Evolutionary conservation across 345 rosid genomes (phyloP).

Genomic region (Citrus sp.): DNA sequence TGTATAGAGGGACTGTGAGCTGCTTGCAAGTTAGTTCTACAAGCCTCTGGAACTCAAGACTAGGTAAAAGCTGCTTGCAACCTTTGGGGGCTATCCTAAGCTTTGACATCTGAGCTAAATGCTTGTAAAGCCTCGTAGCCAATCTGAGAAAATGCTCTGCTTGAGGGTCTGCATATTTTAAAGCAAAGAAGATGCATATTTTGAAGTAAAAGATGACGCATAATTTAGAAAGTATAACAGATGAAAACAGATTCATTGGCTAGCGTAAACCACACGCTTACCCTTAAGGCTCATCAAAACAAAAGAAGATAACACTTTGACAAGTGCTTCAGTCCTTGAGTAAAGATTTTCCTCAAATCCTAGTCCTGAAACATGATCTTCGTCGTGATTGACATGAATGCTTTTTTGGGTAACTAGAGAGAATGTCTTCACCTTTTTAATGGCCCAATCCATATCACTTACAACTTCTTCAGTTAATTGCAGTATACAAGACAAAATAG

Average conservation of each 20-base stretch:
- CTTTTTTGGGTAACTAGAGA: conserved; percentile 36
- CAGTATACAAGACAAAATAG: conserved; percentile 51
- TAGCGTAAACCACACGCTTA: conserved; percentile 25
- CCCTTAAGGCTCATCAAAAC: conserved; percentile 69
- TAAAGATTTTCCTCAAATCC: conserved; percentile 55
- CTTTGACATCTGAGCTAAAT: conserved; percentile 70
- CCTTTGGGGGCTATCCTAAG: conserved; percentile 74
- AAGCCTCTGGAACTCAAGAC: conserved; percentile 56
- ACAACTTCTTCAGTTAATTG: conserved; percentile 49
- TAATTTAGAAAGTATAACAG: conserved; percentile 1
- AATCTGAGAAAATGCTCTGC: conserved; percentile 64
- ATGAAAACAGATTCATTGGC: conserved; percentile 8
- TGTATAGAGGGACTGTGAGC: conserved; percentile 67
- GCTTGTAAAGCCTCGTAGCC: conserved; percentile 63
- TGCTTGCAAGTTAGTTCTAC: conserved; percentile 75
- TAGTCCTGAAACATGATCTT: conserved; percentile 35
- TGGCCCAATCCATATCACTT: conserved; percentile 63
- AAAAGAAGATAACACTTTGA: conserved; percentile 60
- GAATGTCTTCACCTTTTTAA: conserved; percentile 50
- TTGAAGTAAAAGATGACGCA: conserved; percentile 8
- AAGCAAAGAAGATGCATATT: conserved; percentile 29
- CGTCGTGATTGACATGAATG: conserved; percentile 25
- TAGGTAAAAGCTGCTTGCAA: conserved; percentile 58
- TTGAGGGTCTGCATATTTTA: conserved; percentile 52
- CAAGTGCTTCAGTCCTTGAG: conserved; percentile 55